phyloP scores from a whole-genome alignment of 1,139 yeast genomes.

The Pichia cactophila region DNA sequence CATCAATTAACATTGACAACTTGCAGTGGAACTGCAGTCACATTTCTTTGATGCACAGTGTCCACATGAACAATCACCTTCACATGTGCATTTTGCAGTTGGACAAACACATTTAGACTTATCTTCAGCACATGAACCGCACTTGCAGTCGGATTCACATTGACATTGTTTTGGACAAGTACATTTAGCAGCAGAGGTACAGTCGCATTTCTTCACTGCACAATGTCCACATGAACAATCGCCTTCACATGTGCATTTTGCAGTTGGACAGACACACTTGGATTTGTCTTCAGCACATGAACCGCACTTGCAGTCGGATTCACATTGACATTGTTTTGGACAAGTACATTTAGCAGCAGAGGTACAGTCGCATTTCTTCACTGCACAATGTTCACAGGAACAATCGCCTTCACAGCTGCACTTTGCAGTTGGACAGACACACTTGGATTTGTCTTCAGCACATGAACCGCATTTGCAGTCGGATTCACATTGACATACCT shows the following conservation, averaged over 20 bases:
- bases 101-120: conserved; percentile 14
- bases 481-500: conserved; percentile 14
- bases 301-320: conserved; percentile 9
- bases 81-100: conserved; percentile 13
- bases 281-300: background rate
- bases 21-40: conserved; percentile 6
- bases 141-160: conserved; percentile 13
- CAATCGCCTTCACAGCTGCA: conserved; percentile 14
- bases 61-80: conserved; percentile 12
- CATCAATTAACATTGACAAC: conserved; percentile 7
- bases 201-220: conserved; percentile 3
- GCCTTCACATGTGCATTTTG: conserved; percentile 13
- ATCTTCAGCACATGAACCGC: conserved; percentile 14
- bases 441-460: conserved; percentile 11
- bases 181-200: conserved; percentile 6
- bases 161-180: conserved; percentile 15
- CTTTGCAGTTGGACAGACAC: conserved; percentile 14
- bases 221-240: conserved; percentile 12
- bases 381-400: conserved; percentile 11
- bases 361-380: conserved; percentile 6
- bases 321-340: conserved; percentile 8
- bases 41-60: conserved; percentile 8
- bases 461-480: conserved; percentile 14
- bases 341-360: conserved; percentile 1
- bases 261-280: conserved; percentile 14